phyloP scores from a whole-genome alignment of 2,329 filamentous ascomycete species.

The Remersonia thermophila region DNA sequence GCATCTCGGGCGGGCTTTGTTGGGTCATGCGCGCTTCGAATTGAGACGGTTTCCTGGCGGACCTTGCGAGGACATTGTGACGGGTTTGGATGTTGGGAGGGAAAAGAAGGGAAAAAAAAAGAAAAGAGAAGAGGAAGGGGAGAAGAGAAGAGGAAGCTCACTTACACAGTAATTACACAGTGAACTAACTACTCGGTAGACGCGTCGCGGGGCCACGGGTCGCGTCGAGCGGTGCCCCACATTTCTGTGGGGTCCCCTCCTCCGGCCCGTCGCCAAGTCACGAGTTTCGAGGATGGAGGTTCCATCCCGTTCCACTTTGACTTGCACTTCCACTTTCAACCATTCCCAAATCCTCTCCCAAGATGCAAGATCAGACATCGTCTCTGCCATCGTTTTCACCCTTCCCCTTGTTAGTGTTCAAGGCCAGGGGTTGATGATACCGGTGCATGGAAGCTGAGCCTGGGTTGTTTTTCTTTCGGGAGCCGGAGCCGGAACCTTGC shows the following conservation, averaged over 20 bases:
- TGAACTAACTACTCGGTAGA: no score
- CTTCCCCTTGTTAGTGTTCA: no score
- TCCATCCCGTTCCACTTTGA: neutral
- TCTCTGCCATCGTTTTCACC: no score
- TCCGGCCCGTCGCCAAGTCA: no score
- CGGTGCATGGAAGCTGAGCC: no score
- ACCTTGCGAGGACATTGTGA: conserved; percentile 16
- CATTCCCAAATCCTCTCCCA: neutral
- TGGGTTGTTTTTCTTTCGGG: no score
- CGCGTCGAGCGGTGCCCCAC: neutral
- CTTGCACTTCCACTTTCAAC: neutral
- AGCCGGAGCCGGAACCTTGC: no score
- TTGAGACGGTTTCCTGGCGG: conserved; percentile 14
- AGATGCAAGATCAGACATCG: no score
- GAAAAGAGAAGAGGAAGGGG: conserved; percentile 1
- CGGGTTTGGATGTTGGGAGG: conserved; percentile 1
- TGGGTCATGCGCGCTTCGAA: conserved; percentile 11
- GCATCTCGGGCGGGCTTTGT: conserved; percentile 21
- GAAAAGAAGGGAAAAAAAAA: neutral
- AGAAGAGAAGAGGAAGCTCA: no score
- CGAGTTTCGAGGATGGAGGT: no score
- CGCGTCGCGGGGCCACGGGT: conserved; percentile 8
- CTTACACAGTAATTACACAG: no score
- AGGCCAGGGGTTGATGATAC: no score
- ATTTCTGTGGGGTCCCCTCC: neutral